phyloP scores from a whole-genome alignment of 306 rosid genomes.

The Neltuma alba region DNA sequence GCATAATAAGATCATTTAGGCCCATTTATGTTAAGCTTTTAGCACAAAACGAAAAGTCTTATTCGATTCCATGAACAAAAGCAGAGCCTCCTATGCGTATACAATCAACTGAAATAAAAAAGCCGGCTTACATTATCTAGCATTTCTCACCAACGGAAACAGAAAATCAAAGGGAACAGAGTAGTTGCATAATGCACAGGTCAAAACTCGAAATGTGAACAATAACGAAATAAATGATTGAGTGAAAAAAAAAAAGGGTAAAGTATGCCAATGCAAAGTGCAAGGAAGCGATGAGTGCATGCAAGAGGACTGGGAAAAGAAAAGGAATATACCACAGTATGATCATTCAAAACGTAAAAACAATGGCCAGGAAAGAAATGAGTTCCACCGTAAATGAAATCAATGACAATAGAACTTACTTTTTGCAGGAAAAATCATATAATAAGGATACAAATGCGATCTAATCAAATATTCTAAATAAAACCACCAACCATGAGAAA shows the following conservation, averaged over 20 bases:
- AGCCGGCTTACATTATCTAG: neutral
- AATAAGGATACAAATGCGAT: conserved; percentile 12
- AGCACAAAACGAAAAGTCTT: neutral
- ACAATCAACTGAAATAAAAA: neutral
- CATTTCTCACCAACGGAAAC: neutral
- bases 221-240: neutral
- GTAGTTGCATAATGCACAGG: neutral
- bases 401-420: neutral
- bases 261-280: neutral
- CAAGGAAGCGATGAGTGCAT: neutral
- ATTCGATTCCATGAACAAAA: neutral
- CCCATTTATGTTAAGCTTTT: neutral
- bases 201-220: neutral
- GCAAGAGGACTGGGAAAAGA: neutral
- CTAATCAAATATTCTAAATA: neutral
- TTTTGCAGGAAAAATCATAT: neutral
- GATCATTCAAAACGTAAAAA: neutral
- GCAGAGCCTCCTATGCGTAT: neutral
- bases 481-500: neutral
- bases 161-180: neutral
- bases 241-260: neutral
- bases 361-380: neutral
- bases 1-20: conserved; percentile 30
- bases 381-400: neutral
- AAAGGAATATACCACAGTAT: neutral